phyloP scores from a whole-genome alignment of 192 early-diverging fungal species.

The Umbelopsis vinacea region DNA sequence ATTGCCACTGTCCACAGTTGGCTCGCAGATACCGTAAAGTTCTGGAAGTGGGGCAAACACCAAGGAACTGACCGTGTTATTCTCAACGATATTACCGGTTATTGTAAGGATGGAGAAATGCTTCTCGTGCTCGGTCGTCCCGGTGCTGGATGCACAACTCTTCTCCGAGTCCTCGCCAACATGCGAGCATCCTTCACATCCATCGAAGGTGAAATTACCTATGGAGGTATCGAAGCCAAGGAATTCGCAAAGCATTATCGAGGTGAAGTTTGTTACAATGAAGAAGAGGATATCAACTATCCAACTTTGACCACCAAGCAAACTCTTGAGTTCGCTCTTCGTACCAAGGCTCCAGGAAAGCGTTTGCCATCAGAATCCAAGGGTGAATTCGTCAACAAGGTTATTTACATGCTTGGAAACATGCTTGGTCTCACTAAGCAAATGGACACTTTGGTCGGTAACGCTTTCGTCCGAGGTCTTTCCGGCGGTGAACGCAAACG shows the following conservation, averaged over 20 bases:
- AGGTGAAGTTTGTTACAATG: conserved; percentile 77
- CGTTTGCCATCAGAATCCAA: conserved; percentile 45
- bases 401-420: conserved; percentile 56
- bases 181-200: conserved; percentile 45
- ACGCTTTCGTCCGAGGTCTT: conserved; percentile 74
- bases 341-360: conserved; percentile 68
- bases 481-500: conserved; percentile 79
- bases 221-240: conserved; percentile 69
- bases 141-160: conserved; percentile 68
- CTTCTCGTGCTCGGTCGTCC: conserved; percentile 71
- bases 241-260: conserved; percentile 66
- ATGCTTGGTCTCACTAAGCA: conserved; percentile 63
- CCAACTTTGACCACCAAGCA: conserved; percentile 76
- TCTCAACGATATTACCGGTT: conserved; percentile 65
- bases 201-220: conserved; percentile 62
- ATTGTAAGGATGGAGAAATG: conserved; percentile 76
- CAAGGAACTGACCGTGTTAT: conserved; percentile 51
- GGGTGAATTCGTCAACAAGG: conserved; percentile 31
- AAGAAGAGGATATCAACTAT: conserved; percentile 64
- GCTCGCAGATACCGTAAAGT: conserved; percentile 10
- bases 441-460: conserved; percentile 66
- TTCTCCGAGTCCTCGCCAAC: conserved; percentile 65
- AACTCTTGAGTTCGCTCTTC: conserved; percentile 78
- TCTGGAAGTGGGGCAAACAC: conserved; percentile 32
- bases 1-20: conserved; percentile 35